Evolutionary conservation across 108 stramenopile genomes (phyloP), one percentile per base, ranked within the genome.

Genomic region (Aurantiochytrium sp.): DNA sequence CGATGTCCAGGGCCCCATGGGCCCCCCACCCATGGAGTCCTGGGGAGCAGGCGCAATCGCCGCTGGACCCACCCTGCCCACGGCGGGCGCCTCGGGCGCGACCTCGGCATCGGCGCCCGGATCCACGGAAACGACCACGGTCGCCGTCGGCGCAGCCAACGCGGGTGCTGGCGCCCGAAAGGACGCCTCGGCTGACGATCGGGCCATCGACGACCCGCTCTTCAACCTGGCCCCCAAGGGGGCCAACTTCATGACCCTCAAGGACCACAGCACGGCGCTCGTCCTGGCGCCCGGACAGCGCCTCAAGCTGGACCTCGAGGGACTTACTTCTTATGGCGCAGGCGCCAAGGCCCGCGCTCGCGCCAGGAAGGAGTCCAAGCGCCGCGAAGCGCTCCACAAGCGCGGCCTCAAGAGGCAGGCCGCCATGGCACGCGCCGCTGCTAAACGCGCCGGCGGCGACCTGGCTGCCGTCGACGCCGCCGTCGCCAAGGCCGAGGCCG

Each of bases 181-280:
- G 5, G n/a, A 4, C 65, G 34, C 42, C 1, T 0, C 12, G 21
- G 8, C 34, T 32, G 68, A 32, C 50, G 86, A 52, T 1, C 12
- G 17, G 32, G 37, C 41, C 22, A 5, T 85, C n/a, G 86, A 89
- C 5, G 54, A 59, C 48, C 65, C 73, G 42, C 45, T 81, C 19
- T 81, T 37, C 53, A 85, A 87, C 52, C 34, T 45, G 19, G 54
- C 55, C 17, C 86, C 73, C 12, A n/a, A 85, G 19, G 86, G 65
- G 15, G 89, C 89, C 52, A 39, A 37, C 22, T 89, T 89, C 34
- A 86, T 65, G 39, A 89, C 89, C 17, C 86, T 89, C 27, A 89
- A 86, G 53, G 89, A 89, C 36, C 73, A 81, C 27, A 86, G 86
- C 39, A 89, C 89, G 6, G 89, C 89, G 15, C 86, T 89, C 21